phyloP scores from a whole-genome alignment of 2,329 filamentous ascomycete genomes.

The Cladophialophora bantiana region DNA sequence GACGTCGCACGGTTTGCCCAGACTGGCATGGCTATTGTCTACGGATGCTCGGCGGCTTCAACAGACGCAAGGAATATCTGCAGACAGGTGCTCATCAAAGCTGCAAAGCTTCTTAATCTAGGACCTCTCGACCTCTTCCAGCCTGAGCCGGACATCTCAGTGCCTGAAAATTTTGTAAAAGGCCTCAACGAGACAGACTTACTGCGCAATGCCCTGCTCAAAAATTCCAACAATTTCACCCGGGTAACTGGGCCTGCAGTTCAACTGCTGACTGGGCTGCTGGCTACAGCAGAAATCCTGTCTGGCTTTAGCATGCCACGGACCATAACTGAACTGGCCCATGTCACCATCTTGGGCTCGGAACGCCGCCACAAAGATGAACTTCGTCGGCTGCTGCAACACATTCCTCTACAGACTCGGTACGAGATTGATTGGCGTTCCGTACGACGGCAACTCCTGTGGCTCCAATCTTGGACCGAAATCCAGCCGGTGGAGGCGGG shows the following conservation, averaged over 20 bases:
- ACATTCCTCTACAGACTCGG: conserved; percentile 52
- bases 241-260: conserved; percentile 49
- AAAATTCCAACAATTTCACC: conserved; percentile 51
- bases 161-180: conserved; percentile 44
- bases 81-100: conserved; percentile 26
- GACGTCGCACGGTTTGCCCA: conserved; percentile 61
- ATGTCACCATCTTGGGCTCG: conserved; percentile 61
- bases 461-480: conserved; percentile 67
- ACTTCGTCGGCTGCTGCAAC: conserved; percentile 60
- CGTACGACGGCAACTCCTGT: conserved; percentile 61
- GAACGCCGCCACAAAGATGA: conserved; percentile 61
- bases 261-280: conserved; percentile 50
- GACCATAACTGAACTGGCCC: conserved; percentile 50
- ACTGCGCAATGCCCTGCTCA: conserved; percentile 51
- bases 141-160: conserved; percentile 25
- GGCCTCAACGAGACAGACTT: conserved; percentile 49
- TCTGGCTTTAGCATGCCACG: conserved; percentile 49
- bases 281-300: conserved; percentile 51
- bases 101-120: conserved; percentile 57
- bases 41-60: conserved; percentile 58
- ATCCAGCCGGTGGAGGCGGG: conserved; percentile 37
- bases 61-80: conserved; percentile 38
- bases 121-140: conserved; percentile 23
- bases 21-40: conserved; percentile 65
- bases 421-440: conserved; percentile 58